Base-by-base conservation (phyloP, 371 early-diverging fungal genomes). In the Nematocida displodere region DNA sequence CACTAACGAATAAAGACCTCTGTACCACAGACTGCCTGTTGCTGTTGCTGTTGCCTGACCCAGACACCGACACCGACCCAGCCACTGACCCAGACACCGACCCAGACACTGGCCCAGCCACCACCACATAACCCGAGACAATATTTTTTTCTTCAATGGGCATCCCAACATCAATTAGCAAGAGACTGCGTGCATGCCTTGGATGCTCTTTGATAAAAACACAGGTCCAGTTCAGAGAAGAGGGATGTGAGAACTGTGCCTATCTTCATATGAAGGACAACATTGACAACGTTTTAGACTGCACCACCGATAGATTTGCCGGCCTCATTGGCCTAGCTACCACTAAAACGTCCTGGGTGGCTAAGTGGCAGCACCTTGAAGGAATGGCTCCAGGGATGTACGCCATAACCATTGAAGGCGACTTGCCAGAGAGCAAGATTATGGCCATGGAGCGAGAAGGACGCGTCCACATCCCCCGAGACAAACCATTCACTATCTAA, bases 191-290 rank as follows among this genome's bases (percentile, higher is more conserved):
- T 64, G 83, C 83, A 39, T 83, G 83, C 52, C 31, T 83, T 13
- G 75, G 71, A 31, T 83, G 83, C 66, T 76, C 79, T 24, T 44
- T 78, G 11, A 34, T 83, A 50, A 64, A 77, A 54, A 48, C 79
- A 31, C 37, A 49, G 24, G 42, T 31, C 7, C 48, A 66, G 48
- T 83, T 83, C 63, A 81, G 64, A 46, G 78, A 46, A 20, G 56
- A 80, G 31, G 84, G 84, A 53, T 84, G 84, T 67, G 66, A 47
- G 2, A 84, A 84, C 53, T 84, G 84, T 42, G 34, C 78, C 46
- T 47, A 47, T 39, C 64, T 82, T 13, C 22, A 44, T 22, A 58
- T 79, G 46, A 68, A 80, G 31, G 56, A 64, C 11, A 75, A 54
- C 29, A 26, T 54, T 2, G 55, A 65, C 52, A 81, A 83, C 62